phyloP scores from a whole-genome alignment of 116 monocot species.

The Iris pallida region DNA sequence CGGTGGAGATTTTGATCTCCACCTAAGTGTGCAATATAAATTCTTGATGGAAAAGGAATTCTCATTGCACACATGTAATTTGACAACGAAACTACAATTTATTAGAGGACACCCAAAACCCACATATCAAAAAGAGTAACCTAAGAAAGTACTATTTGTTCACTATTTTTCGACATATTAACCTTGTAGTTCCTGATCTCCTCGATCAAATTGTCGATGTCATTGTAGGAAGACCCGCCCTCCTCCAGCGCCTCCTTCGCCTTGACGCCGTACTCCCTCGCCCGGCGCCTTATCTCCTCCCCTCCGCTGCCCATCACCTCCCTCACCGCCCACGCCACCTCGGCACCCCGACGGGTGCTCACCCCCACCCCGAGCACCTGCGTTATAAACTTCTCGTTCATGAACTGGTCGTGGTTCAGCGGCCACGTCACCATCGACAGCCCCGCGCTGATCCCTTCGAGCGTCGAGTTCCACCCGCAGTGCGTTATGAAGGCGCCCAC shows the following conservation, averaged over 20 bases:
- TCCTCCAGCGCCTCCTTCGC: slow-evolving; percentile 18
- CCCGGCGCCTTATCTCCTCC: slow-evolving; percentile 12
- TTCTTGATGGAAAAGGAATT: too few relatives aligned
- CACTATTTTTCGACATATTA: too few relatives aligned
- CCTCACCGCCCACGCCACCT: not conserved
- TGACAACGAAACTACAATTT: too few relatives aligned
- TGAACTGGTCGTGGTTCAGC: slow-evolving; percentile 14
- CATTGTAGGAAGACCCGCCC: slow-evolving; percentile 13
- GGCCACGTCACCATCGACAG: slow-evolving; percentile 23
- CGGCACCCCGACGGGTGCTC: slow-evolving; percentile 1
- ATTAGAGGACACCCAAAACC: too few relatives aligned
- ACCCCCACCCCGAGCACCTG: slow-evolving; percentile 11
- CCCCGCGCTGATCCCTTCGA: slow-evolving; percentile 9
- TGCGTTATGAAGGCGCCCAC: slow-evolving; percentile 40
- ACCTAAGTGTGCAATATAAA: too few relatives aligned
- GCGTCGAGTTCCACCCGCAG: slow-evolving; percentile 44
- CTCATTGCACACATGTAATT: too few relatives aligned
- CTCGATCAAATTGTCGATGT: slow-evolving; percentile 4
- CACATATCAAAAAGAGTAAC: too few relatives aligned
- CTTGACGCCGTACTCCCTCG: slow-evolving; percentile 1
- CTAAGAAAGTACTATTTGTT: too few relatives aligned
- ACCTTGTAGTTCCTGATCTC: not conserved
- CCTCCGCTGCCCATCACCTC: not conserved
- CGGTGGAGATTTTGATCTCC: too few relatives aligned
- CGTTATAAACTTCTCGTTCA: slow-evolving; percentile 10